These are phyloP conservation scores for Lachnellula subtilissima DNA, from an alignment of 2,329 filamentous ascomycete species.

Conservation along the genomic window DNA sequence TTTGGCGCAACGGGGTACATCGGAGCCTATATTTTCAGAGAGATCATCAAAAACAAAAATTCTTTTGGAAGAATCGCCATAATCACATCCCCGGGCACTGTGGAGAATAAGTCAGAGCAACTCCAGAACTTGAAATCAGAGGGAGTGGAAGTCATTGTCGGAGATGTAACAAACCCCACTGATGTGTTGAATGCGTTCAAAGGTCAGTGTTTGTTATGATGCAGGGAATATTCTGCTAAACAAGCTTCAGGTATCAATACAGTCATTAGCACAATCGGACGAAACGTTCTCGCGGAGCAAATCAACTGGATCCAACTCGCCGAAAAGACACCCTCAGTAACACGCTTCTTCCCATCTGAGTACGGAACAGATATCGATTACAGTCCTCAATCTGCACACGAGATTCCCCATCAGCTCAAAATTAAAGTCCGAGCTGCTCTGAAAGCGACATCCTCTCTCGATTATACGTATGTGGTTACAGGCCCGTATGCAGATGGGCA, in stretches of 20 bases:
- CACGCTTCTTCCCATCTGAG: slow-evolving; percentile 57
- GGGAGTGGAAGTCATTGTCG: slow-evolving; percentile 51
- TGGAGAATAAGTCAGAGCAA: slow-evolving; percentile 42
- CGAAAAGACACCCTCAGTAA: slow-evolving; percentile 55
- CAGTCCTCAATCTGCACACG: slow-evolving; percentile 48
- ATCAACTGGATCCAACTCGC: slow-evolving; percentile 58
- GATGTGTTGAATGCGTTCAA: slow-evolving; percentile 54
- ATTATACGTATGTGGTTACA: slow-evolving; percentile 50
- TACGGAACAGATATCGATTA: slow-evolving; percentile 51
- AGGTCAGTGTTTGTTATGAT: slow-evolving; percentile 7
- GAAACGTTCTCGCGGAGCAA: slow-evolving; percentile 57
- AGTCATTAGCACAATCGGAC: slow-evolving; percentile 59
- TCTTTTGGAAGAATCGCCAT: slow-evolving; percentile 47
- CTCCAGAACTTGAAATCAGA: slow-evolving; percentile 41
- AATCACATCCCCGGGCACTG: slow-evolving; percentile 51
- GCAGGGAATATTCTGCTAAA: neutral
- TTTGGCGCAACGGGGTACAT: slow-evolving; percentile 51
- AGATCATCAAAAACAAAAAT: slow-evolving; percentile 42
- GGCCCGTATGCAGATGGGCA: slow-evolving; percentile 10
- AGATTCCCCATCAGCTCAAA: slow-evolving; percentile 66
- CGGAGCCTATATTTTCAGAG: slow-evolving; percentile 45
- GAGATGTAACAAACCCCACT: slow-evolving; percentile 46
- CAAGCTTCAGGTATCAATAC: slow-evolving; percentile 50
- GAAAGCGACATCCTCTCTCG: slow-evolving; percentile 46
- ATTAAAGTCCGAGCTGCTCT: slow-evolving; percentile 61